Evolutionary conservation across 2,329 filamentous ascomycete genomes (phyloP).

Genomic region (Fusarium staphyleae): DNA sequence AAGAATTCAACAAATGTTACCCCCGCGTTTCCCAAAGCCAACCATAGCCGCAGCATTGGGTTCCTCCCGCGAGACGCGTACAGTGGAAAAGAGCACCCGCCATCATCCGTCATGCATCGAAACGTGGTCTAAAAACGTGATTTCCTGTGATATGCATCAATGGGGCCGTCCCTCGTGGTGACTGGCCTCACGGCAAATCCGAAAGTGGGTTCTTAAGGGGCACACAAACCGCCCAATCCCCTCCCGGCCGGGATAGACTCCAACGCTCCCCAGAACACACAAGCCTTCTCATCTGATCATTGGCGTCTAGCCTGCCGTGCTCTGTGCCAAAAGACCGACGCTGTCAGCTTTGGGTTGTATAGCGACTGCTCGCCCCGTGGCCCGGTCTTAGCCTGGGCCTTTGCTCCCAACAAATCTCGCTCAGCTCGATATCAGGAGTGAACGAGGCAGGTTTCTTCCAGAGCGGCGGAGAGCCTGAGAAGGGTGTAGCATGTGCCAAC

Average conservation of each 20-base stretch:
- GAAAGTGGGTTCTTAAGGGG: conserved; percentile 39
- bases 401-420: conserved; percentile 40
- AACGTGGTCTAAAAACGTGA: conserved; percentile 57
- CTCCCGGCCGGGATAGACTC: conserved; percentile 42
- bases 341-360: conserved; percentile 42
- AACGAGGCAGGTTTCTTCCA: conserved; percentile 42
- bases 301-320: conserved; percentile 32
- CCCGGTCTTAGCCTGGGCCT: conserved; percentile 41
- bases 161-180: conserved; percentile 41
- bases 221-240: conserved; percentile 41
- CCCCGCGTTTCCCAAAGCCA: conserved; percentile 36
- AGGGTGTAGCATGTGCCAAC: conserved; percentile 44
- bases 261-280: conserved; percentile 43
- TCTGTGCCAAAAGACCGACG: conserved; percentile 36
- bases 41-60: conserved; percentile 38
- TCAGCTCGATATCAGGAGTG: conserved; percentile 43
- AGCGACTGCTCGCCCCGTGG: conserved; percentile 41
- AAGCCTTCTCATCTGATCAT: conserved; percentile 40
- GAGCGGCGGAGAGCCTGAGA: conserved; percentile 42
- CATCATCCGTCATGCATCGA: conserved; percentile 59
- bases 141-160: conserved; percentile 49
- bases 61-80: conserved; percentile 42
- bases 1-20: conserved; percentile 34
- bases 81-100: conserved; percentile 52
- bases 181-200: conserved; percentile 40